phyloP scores from a whole-genome alignment of 1,139 yeast genomes.

The Starmera stellimalicola region DNA sequence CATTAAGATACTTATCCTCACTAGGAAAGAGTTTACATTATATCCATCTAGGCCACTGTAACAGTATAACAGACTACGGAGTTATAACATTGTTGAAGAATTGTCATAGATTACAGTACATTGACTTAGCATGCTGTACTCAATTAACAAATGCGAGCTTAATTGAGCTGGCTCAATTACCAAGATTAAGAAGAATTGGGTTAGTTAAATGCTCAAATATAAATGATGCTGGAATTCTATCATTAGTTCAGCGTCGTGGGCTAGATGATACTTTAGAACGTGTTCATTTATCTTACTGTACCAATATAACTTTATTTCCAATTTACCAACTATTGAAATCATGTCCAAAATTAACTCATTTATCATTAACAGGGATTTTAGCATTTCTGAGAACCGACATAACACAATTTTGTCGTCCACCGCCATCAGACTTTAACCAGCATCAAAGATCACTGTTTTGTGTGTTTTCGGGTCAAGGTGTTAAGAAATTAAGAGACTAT shows the following conservation, averaged over 20 bases:
- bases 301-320: conserved; percentile 64
- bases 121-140: conserved; percentile 90
- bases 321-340: conserved; percentile 64
- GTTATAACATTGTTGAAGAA: conserved; percentile 65
- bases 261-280: conserved; percentile 75
- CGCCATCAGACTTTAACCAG: conserved; percentile 88
- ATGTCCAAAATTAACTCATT: conserved; percentile 82
- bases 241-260: conserved; percentile 67
- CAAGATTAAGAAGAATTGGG: conserved; percentile 83
- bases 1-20: conserved; percentile 60
- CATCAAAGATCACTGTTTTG: conserved; percentile 84
- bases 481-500: conserved; percentile 57
- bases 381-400: conserved; percentile 83
- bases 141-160: conserved; percentile 83
- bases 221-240: conserved; percentile 77
- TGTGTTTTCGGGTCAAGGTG: conserved; percentile 91
- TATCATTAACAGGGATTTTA: conserved; percentile 81
- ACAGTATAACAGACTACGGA: conserved; percentile 82
- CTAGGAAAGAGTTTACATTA: conserved; percentile 81
- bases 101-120: conserved; percentile 83
- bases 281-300: conserved; percentile 88
- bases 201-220: conserved; percentile 85
- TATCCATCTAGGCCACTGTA: conserved; percentile 91
- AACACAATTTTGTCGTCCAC: conserved; percentile 83
- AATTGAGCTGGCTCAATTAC: conserved; percentile 65